Base-by-base conservation (phyloP, 805 yeast genomes). In the Yarrowia sp. region DNA sequence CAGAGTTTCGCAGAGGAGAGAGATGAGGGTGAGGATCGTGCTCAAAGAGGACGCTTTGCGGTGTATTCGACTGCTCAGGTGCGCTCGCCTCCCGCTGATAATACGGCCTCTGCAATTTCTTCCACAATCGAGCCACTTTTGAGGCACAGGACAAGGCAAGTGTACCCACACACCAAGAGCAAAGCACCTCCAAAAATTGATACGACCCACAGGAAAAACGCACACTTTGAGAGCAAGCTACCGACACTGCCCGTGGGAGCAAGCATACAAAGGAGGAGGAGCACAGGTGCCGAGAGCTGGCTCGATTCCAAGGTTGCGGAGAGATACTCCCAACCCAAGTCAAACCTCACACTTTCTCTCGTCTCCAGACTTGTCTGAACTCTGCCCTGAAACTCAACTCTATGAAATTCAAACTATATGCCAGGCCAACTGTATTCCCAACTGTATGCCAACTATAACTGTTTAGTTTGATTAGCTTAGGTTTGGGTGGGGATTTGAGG, bases 341-440 rank as follows among this genome's bases (percentile, higher is more conserved):
- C 32, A 26, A 26, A 38, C 40, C 12, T 38, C 12, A 38, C 40
- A 10, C 12, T 9, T 38, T 38, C 49, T 11, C 50, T 15, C 55
- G 9, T 22, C 11, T 5, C 35, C 16, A 12, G 35, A 36, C 64
- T 56, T 56, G 64, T 56, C 46, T 56, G 64, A 58, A 58, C 65
- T 58, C 65, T 58, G 65, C 65, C 65, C 65, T 58, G 65, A 58
- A 56, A 58, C 65, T 58, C 65, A 58, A 58, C 65, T 58, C 65
- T 58, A 58, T 58, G 65, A 58, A 58, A 58, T 58, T 41, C 65
- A 40, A 58, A 58, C 65, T 58, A 42, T 55, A 55, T 55, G 61
- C 61, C 48, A 35, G 65, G 35, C 50, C 49, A 56, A 56, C 64
- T 41, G 46, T 43, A 58, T 43, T 32, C 42, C 42, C 50, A 42